Evolutionary conservation across 176 grass and related monocot genomes (phyloP).

Genomic region (Echinochloa phyllopogon): DNA sequence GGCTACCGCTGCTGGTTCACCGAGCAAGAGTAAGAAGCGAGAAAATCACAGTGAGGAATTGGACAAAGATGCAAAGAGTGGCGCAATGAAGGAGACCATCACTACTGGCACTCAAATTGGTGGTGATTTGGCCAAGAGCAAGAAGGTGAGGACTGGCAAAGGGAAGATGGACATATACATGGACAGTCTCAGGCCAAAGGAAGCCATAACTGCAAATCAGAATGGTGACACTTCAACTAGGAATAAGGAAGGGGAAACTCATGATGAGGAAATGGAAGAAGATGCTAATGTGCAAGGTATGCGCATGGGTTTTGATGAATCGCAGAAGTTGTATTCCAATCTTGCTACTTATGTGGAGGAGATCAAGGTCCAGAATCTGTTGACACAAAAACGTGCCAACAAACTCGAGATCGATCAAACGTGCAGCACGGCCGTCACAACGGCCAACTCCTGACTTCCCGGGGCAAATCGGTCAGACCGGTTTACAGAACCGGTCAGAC

Average conservation of each 20-base stretch:
- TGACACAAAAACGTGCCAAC: no score
- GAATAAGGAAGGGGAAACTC: neutral
- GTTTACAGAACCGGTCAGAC: no score
- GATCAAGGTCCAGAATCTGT: constrained; percentile 22
- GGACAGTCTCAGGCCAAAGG: neutral
- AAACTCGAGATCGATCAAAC: no score
- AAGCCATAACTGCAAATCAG: neutral
- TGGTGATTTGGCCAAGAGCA: neutral
- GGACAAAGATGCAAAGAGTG: neutral
- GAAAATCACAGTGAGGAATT: constrained; percentile 16
- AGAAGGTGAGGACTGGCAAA: constrained; percentile 28
- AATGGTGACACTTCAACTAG: neutral
- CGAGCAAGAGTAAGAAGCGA: constrained; percentile 22
- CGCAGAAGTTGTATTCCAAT: constrained; percentile 39
- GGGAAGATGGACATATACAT: constrained; percentile 3
- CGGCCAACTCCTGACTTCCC: no score
- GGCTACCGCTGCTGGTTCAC: neutral
- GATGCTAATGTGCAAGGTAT: constrained; percentile 20
- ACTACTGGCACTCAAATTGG: neutral
- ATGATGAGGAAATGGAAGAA: constrained; percentile 23
- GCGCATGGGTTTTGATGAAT: constrained; percentile 23
- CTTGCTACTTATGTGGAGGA: constrained; percentile 46
- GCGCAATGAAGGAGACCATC: neutral
- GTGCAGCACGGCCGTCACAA: no score
- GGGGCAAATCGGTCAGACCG: no score